phyloP scores from a whole-genome alignment of 2,329 filamentous ascomycete genomes.

The Berkeleyomyces basicola region DNA sequence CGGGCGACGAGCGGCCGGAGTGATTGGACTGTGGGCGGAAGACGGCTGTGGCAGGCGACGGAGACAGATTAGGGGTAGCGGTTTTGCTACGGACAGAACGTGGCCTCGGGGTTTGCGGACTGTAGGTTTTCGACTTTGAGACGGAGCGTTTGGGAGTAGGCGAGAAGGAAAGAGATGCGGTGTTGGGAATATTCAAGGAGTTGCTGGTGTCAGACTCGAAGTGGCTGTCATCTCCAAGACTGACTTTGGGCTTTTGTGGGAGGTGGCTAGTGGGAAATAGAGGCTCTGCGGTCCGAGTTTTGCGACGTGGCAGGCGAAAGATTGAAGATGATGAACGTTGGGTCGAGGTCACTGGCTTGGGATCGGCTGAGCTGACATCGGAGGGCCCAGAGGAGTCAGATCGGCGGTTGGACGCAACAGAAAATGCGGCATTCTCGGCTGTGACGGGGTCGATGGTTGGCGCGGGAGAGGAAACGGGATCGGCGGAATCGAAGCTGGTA shows the following conservation, averaged over 20 bases:
- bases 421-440: conserved; percentile 34
- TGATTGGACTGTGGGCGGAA: conserved; percentile 32
- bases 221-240: conserved; percentile 11
- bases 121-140: not conserved
- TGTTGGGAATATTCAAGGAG: conserved; percentile 4
- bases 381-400: conserved; percentile 58
- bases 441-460: conserved; percentile 16
- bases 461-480: not conserved
- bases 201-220: conserved; percentile 9
- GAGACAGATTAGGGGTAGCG: conserved; percentile 21
- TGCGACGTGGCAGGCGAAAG: conserved; percentile 64
- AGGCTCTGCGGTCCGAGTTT: conserved; percentile 54
- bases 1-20: conserved; percentile 52
- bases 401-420: conserved; percentile 6
- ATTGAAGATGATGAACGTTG: conserved; percentile 22
- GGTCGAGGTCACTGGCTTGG: not conserved
- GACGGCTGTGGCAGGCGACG: conserved; percentile 33
- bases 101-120: conserved; percentile 9
- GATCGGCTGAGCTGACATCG: conserved; percentile 61
- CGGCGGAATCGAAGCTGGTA: conserved; percentile 3
- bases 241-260: conserved; percentile 48
- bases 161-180: conserved; percentile 3
- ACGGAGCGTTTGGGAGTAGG: not conserved
- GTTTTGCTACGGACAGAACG: conserved; percentile 13
- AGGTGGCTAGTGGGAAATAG: conserved; percentile 76